phyloP scores from a whole-genome alignment of 2,329 filamentous ascomycete genomes.

The Penicillium sp. region DNA sequence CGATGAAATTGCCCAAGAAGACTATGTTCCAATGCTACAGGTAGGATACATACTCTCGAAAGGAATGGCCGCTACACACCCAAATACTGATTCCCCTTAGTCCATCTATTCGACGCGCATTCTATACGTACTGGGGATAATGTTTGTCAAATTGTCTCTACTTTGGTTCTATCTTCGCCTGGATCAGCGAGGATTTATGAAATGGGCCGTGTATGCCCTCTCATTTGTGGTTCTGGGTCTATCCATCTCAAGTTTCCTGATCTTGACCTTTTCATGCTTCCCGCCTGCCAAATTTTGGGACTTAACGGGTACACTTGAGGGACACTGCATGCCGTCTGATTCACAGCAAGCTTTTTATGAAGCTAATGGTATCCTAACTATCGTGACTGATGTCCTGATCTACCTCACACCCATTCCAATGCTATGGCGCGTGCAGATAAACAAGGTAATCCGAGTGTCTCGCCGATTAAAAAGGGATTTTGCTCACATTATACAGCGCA shows the following conservation, averaged over 20 bases:
- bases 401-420: slow-evolving; percentile 1
- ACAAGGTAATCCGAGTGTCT: not conserved
- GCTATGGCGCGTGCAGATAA: not conserved
- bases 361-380: not conserved
- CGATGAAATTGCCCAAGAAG: not conserved
- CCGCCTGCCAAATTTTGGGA: not conserved
- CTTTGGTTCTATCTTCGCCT: slow-evolving; percentile 4
- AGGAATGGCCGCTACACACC: not conserved
- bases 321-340: not conserved
- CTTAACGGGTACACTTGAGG: not conserved
- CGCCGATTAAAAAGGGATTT: too few species aligned
- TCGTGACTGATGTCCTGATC: not conserved
- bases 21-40: not conserved
- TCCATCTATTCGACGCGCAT: not conserved
- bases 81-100: not conserved
- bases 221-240: not conserved
- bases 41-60: not conserved
- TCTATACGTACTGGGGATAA: not conserved
- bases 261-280: not conserved
- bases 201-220: not conserved
- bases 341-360: slow-evolving; percentile 1
- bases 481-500: not conserved
- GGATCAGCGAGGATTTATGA: not conserved
- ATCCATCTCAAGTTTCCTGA: not conserved
- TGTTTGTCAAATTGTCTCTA: not conserved